phyloP scores from a whole-genome alignment of 495 filamentous ascomycete species.

The Aspergillus hancockii region DNA sequence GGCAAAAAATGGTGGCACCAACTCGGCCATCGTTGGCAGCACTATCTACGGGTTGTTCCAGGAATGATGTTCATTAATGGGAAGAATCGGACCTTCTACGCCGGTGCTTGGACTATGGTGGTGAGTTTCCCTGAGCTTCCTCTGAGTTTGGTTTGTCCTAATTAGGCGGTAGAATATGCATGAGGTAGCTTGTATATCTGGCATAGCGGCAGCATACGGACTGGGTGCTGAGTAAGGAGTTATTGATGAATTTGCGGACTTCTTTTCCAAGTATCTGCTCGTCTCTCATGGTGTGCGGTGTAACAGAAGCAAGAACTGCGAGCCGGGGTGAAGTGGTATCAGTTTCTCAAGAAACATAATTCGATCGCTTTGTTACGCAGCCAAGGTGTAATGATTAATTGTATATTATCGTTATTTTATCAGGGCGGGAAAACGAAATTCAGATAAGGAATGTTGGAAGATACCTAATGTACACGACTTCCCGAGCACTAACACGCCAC shows the following conservation, averaged over 20 bases:
- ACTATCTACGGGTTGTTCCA: slow-evolving; percentile 75
- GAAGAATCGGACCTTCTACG: slow-evolving; percentile 65
- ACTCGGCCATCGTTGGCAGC: slow-evolving; percentile 78
- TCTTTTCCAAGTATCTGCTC: too few species aligned
- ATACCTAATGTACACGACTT: too few species aligned
- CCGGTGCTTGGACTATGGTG: slow-evolving; percentile 77
- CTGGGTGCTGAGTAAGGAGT: slow-evolving; percentile 74
- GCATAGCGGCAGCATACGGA: slow-evolving; percentile 75
- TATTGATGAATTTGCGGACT: slow-evolving; percentile 60
- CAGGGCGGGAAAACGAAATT: too few species aligned
- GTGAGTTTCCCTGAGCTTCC: slow-evolving; percentile 38
- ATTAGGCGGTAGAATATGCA: slow-evolving; percentile 63
- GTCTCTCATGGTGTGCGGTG: too few species aligned
- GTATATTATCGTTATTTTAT: too few species aligned
- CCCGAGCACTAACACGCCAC: background rate
- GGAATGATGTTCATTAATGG: slow-evolving; percentile 83
- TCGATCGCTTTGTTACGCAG: slow-evolving; percentile 20
- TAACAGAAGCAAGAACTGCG: slow-evolving; percentile 48
- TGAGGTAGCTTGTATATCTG: slow-evolving; percentile 75
- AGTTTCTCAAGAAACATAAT: slow-evolving; percentile 52
- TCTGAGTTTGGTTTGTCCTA: slow-evolving; percentile 1
- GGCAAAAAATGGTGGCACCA: slow-evolving; percentile 83
- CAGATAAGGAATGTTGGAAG: too few species aligned
- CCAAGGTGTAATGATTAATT: too few species aligned
- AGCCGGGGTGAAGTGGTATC: slow-evolving; percentile 57